phyloP scores from a whole-genome alignment of 164 flowering plant genomes.

The grape (Vitis vinifera) region ASM3070453v1 NC_081813.1:9005001-9005500 shows the following conservation, averaged over 20 bases:
- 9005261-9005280: too few relatives aligned
- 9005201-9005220: constrained; percentile 10
- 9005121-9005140: not conserved
- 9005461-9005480: constrained; percentile 9
- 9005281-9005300: constrained; percentile 1
- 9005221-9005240: not conserved
- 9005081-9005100: constrained; percentile 2
- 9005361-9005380: too few relatives aligned
- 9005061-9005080: constrained; percentile 10
- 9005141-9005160: constrained; percentile 19
- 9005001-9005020: constrained; percentile 12
- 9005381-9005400: too few relatives aligned
- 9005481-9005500: constrained; percentile 1
- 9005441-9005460: constrained; percentile 16
- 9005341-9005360: not conserved
- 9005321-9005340: not conserved
- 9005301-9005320: not conserved
- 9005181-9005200: not conserved
- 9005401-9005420: not conserved
- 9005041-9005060: not conserved
- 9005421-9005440: constrained; percentile 1
- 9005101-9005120: constrained; percentile 4
- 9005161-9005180: constrained; percentile 7
- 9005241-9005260: too few relatives aligned
- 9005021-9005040: constrained; percentile 15